Conservation (phyloP, 176 grass and related monocot species). For the Chrysopogon serrulatus region DNA sequence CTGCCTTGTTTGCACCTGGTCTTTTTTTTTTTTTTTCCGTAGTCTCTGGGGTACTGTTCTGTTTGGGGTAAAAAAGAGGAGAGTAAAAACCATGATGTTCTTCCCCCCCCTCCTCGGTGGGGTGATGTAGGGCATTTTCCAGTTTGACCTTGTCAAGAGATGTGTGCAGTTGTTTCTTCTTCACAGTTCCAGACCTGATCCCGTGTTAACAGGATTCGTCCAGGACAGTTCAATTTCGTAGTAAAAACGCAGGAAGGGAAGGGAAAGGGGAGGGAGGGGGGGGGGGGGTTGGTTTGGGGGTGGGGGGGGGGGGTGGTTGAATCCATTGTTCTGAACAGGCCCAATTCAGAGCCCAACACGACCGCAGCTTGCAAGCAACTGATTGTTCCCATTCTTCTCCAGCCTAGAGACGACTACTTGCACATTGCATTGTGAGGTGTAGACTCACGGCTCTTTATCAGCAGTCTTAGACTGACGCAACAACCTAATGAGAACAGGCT, state of each 20-base stretch:
- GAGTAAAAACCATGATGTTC: slow-evolving; percentile 30
- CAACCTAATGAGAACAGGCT: slow-evolving; percentile 22
- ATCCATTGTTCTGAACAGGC: no score
- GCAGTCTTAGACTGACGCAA: background rate
- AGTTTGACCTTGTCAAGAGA: slow-evolving; percentile 12
- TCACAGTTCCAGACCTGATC: no score
- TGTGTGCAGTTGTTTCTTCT: slow-evolving; percentile 37
- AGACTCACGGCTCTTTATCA: background rate
- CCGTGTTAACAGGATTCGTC: no score
- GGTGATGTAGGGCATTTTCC: slow-evolving; percentile 59
- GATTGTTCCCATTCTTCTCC: background rate
- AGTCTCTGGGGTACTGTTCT: background rate
- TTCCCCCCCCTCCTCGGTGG: slow-evolving; percentile 54
- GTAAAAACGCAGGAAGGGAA: no score
- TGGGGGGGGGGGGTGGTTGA: no score
- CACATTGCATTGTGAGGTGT: background rate
- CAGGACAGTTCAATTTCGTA: no score
- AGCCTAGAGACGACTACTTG: background rate
- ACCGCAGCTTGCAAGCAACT: background rate
- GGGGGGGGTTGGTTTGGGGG: no score
- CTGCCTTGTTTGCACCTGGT: slow-evolving; percentile 20
- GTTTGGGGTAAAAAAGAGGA: background rate
- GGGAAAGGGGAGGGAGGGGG: no score
- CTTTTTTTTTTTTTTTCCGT: background rate
- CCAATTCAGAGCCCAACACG: background rate